Evolutionary conservation across 768 basidiomycete species (phyloP), one percentile per base, ranked within the genome.

Genomic region (Termitomyces sp.): DNA sequence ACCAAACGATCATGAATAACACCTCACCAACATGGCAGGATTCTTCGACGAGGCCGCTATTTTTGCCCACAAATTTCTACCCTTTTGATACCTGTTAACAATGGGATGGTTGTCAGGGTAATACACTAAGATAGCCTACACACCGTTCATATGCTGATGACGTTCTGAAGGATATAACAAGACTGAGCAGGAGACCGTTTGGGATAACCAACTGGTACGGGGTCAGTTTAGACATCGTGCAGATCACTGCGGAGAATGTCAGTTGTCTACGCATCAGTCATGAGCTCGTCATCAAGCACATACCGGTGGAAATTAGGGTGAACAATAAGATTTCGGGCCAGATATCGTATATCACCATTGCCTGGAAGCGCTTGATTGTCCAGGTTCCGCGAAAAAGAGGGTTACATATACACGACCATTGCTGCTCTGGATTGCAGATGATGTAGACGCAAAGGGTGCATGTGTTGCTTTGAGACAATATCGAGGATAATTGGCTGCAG

Each of bases 141-240:
- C 60, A 84, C 77, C 85, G 73, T 51, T 86, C 83, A 63, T 87
- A 87, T 1, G 87, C 86, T 35, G 83, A 85, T 11, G 84, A 85
- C 7, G 85, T 88, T 57, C 88, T 74, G 71, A 89, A 90, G 0
- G 84, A 85, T 50, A 90, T 82, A 45, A 85, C 83, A 61, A 85
- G 71, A 79, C 79, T 85, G 65, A 88, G 79, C 25, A 90, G 71
- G 57, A 86, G 75, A 40, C 72, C 70, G 52, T 73, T 83, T 11
- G 79, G 76, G 51, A 88, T 72, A 0, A 70, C 70, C n/a, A 88
- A 73, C 45, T 77, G 68, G 43, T 72, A 72, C 5, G 54, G 52
- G 0, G 83, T 84, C 63, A 78, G 62, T 54, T 76, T 63, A 0
- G 82, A 80, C 10, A 87, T 80, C 27, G 78, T 60, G 3, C 73